Percentiles rank a stretch among this genome's conserved stretches.
Conservation (phyloP, 495 filamentous ascomycete species). For the Apodospora peruviana region DNA sequence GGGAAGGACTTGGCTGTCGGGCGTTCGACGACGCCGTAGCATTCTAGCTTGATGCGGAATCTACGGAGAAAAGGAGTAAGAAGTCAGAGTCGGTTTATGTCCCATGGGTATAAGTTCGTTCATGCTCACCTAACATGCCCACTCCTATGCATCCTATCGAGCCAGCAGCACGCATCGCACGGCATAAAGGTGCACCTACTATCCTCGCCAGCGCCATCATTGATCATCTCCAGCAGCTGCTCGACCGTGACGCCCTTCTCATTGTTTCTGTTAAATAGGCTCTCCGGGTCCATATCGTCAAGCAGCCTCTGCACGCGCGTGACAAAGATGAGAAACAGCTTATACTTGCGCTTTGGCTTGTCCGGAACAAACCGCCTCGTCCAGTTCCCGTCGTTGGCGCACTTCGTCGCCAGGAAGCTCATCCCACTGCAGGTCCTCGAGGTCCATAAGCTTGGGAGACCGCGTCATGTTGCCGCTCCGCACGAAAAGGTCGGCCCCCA, state of each 20-base stretch:
- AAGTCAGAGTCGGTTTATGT: not conserved
- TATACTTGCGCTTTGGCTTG: constrained; percentile 11
- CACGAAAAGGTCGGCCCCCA: not conserved
- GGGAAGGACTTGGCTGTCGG: constrained; percentile 13
- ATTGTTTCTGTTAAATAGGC: constrained; percentile 11
- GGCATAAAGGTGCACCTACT: constrained; percentile 16
- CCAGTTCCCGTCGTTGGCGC: constrained; percentile 16
- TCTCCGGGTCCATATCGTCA: constrained; percentile 15
- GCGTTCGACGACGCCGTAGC: constrained; percentile 22
- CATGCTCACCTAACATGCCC: constrained; percentile 13
- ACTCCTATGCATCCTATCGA: constrained; percentile 15
- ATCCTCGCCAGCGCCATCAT: constrained; percentile 17
- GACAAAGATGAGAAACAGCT: constrained; percentile 24
- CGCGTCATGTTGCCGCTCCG: no score
- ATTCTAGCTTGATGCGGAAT: constrained; percentile 14
- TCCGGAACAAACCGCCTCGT: constrained; percentile 3
- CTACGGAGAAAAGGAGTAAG: no score
- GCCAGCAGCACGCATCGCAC: constrained; percentile 20
- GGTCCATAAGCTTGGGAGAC: no score
- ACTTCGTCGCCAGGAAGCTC: no score
- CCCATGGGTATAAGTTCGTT: not conserved
- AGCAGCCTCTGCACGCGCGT: constrained; percentile 21
- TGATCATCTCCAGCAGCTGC: constrained; percentile 19
- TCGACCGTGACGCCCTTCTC: constrained; percentile 16
- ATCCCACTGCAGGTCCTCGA: no score